Conservation (phyloP, 2,329 filamentous ascomycete species). For the Epichloe festucae region DNA sequence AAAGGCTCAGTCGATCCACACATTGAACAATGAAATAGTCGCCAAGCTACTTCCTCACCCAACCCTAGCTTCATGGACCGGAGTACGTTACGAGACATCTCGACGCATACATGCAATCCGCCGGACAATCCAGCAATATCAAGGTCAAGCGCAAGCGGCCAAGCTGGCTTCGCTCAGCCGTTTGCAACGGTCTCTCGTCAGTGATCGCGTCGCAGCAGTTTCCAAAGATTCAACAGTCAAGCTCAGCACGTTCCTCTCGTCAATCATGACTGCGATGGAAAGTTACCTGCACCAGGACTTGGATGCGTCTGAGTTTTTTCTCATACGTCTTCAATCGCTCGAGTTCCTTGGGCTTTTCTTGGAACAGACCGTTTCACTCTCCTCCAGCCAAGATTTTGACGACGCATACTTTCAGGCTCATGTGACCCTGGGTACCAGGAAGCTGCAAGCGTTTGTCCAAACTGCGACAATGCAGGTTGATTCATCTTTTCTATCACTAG, state of each 20-base stretch:
- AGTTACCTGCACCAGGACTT: conserved; percentile 27
- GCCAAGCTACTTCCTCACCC: conserved; percentile 29
- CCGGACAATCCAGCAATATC: conserved; percentile 28
- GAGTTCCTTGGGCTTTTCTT: conserved; percentile 37
- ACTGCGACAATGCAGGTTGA: conserved; percentile 13
- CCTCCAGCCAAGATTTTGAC: conserved; percentile 36
- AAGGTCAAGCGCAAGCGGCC: conserved; percentile 24
- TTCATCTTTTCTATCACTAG: conserved; percentile 24
- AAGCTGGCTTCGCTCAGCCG: conserved; percentile 44
- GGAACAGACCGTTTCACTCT: conserved; percentile 37
- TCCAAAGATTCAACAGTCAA: conserved; percentile 48
- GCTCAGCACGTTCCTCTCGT: conserved; percentile 36
- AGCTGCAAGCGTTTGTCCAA: conserved; percentile 24
- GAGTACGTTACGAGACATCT: conserved; percentile 37
- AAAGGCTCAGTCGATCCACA: conserved; percentile 40
- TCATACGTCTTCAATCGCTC: conserved; percentile 14
- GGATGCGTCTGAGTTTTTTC: conserved; percentile 7
- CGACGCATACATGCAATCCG: conserved; percentile 30
- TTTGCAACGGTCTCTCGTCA: conserved; percentile 46
- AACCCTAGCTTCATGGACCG: conserved; percentile 33
- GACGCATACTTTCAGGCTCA: conserved; percentile 54
- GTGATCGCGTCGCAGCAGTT: conserved; percentile 39
- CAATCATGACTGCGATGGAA: conserved; percentile 28
- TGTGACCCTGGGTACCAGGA: conserved; percentile 35
- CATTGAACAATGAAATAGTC: conserved; percentile 44